phyloP scores from a whole-genome alignment of 1,284 basidiomycete genomes.

The Cerioporus squamosus region DNA sequence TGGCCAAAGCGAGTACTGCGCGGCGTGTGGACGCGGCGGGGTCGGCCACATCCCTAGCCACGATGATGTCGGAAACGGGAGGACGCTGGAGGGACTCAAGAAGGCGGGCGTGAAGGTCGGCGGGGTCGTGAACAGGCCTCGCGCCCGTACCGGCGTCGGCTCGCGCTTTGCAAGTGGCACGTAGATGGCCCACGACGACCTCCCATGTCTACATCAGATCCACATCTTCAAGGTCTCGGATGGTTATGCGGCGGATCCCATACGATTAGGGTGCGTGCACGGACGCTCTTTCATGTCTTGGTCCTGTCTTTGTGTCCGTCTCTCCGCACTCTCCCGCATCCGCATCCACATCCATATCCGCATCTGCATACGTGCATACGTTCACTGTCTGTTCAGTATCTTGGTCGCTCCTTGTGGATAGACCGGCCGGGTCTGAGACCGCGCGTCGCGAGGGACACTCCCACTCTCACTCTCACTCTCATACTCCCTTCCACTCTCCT shows the following conservation, averaged over 20 bases:
- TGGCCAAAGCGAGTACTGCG: conserved; percentile 51
- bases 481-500: background rate
- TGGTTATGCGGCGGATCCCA: background rate
- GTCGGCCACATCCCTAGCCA: conserved; percentile 4
- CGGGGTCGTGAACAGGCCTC: conserved; percentile 64
- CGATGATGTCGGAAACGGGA: conserved; percentile 8
- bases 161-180: conserved; percentile 62
- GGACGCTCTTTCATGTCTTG: background rate
- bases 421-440: conserved; percentile 20
- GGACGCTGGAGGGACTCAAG: conserved; percentile 27
- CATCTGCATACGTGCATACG: conserved; percentile 8
- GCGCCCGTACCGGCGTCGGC: conserved; percentile 65
- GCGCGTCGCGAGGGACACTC: conserved; percentile 12
- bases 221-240: too few relatives aligned
- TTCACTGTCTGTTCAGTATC: background rate
- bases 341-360: background rate
- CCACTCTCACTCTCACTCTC: background rate
- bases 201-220: background rate
- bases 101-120: conserved; percentile 33
- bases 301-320: background rate
- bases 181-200: conserved; percentile 28
- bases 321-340: background rate
- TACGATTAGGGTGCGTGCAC: background rate
- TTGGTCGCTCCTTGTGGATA: conserved; percentile 13
- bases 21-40: conserved; percentile 59